Percentiles rank a stretch among this genome's conserved stretches.
These are phyloP conservation scores for Dipteronia sinensis DNA, from an alignment of 345 rosid genomes.

Conservation along the genomic window DNA sequence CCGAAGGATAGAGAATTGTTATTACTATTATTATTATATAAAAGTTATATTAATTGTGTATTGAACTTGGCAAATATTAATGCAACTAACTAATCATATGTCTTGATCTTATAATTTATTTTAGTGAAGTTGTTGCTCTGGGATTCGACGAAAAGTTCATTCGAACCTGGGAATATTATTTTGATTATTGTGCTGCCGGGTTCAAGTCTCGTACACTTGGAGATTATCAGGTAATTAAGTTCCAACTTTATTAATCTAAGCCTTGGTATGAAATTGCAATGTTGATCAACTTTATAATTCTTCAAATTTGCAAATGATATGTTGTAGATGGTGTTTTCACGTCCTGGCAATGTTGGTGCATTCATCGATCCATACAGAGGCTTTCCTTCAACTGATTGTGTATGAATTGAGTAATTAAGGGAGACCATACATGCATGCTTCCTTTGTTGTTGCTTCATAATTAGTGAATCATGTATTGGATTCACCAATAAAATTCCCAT, in stretches of 20 bases:
- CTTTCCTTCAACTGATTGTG: slow-evolving; percentile 35
- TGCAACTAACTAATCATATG: not conserved
- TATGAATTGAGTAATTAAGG: too few relatives aligned
- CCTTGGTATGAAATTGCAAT: not conserved
- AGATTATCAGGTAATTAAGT: slow-evolving; percentile 59
- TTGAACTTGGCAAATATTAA: too few relatives aligned
- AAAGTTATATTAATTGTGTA: too few relatives aligned
- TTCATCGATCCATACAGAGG: slow-evolving; percentile 47
- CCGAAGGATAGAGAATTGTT: too few relatives aligned
- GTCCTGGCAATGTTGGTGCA: slow-evolving; percentile 64
- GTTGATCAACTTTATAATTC: not conserved
- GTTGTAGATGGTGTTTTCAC: slow-evolving; percentile 65
- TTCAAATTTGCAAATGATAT: too few relatives aligned
- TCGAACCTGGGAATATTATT: slow-evolving; percentile 91
- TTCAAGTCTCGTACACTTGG: slow-evolving; percentile 73
- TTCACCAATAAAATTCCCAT: too few relatives aligned
- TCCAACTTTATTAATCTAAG: not conserved
- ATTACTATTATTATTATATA: too few relatives aligned
- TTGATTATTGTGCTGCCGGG: slow-evolving; percentile 85
- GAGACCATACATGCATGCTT: not conserved
- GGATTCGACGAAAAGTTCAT: slow-evolving; percentile 81
- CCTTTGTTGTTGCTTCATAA: too few relatives aligned
- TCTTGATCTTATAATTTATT: not conserved
- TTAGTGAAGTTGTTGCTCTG: slow-evolving; percentile 61
- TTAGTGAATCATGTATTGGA: too few relatives aligned